Percentiles rank a stretch among this genome's conserved stretches.
Evolutionary conservation across 2,329 filamentous ascomycete species (phyloP).

Genomic region (Cercospora berteroae): DNA sequence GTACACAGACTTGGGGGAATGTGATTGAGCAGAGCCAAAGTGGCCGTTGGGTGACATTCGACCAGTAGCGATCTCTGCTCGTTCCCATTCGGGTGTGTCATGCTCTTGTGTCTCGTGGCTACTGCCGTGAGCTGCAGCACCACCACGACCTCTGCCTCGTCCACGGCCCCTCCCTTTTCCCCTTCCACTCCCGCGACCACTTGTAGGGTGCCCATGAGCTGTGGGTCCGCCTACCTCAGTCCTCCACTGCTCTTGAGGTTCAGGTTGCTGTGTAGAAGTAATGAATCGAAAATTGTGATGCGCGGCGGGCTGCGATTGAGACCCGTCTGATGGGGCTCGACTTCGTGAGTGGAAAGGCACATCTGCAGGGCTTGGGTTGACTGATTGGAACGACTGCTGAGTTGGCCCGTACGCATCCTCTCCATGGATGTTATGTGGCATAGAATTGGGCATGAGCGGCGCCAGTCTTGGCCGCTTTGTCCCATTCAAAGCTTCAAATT

Average conservation of each 20-base stretch:
- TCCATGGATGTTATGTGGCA: constrained; percentile 38
- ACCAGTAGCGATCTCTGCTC: constrained; percentile 38
- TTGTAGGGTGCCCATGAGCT: constrained; percentile 4
- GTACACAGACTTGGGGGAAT: constrained; percentile 18
- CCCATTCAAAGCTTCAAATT: constrained; percentile 37
- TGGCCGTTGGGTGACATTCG: constrained; percentile 41
- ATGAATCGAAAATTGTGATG: constrained; percentile 36
- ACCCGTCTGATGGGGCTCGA: constrained; percentile 37
- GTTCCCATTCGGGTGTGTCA: constrained; percentile 45
- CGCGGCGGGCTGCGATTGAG: constrained; percentile 28
- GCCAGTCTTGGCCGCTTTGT: constrained; percentile 48
- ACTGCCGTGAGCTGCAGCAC: constrained; percentile 29
- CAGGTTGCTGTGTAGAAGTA: constrained; percentile 33
- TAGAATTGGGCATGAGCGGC: constrained; percentile 35
- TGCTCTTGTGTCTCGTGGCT: constrained; percentile 30
- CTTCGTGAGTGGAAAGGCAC: constrained; percentile 25
- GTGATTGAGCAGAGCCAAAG: constrained; percentile 20
- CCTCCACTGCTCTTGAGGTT: constrained; percentile 35
- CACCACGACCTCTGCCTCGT: constrained; percentile 43
- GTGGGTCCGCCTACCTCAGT: constrained; percentile 22
- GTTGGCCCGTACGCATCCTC: constrained; percentile 27
- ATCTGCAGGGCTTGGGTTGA: constrained; percentile 16
- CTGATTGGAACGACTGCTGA: constrained; percentile 21
- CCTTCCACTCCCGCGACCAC: constrained; percentile 24
- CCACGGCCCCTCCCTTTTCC: constrained; percentile 39